Conservation (phyloP, 495 filamentous ascomycete genomes). For the Neurospora hispaniola region DNA sequence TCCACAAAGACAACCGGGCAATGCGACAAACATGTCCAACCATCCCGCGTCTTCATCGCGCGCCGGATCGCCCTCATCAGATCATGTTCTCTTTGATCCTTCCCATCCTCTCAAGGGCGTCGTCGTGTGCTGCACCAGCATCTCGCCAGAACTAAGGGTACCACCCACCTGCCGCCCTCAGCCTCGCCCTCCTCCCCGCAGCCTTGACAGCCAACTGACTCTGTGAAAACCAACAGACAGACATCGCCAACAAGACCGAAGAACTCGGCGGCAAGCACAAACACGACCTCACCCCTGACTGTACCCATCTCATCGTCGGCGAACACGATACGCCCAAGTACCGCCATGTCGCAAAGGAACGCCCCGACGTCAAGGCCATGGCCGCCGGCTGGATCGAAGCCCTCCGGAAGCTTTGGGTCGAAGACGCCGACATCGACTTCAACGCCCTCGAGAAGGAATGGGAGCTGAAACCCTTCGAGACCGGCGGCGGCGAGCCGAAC, state of each 20-base stretch:
- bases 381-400: slow-evolving; percentile 74
- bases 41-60: neutral
- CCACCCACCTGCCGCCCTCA: slow-evolving; percentile 18
- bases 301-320: slow-evolving; percentile 89
- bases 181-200: neutral
- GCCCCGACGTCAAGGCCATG: slow-evolving; percentile 75
- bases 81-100: slow-evolving; percentile 23
- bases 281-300: slow-evolving; percentile 87
- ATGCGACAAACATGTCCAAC: slow-evolving; percentile 1
- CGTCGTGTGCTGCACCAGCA: slow-evolving; percentile 85
- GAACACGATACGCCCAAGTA: slow-evolving; percentile 85
- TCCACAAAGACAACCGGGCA: neutral
- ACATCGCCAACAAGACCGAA: slow-evolving; percentile 54
- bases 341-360: slow-evolving; percentile 82
- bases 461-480: slow-evolving; percentile 34
- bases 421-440: slow-evolving; percentile 71
- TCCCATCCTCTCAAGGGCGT: slow-evolving; percentile 66
- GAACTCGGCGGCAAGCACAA: slow-evolving; percentile 83
- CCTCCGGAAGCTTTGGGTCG: slow-evolving; percentile 69
- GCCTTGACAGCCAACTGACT: slow-evolving; percentile 7
- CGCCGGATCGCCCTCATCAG: neutral
- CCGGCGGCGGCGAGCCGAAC: slow-evolving; percentile 22
- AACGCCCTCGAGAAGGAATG: slow-evolving; percentile 40
- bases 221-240: slow-evolving; percentile 39
- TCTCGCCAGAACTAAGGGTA: slow-evolving; percentile 73